Evolutionary conservation across 768 basidiomycete genomes (phyloP), one percentile per base, ranked within the genome.

Genomic region (Tricholomella constricta): DNA sequence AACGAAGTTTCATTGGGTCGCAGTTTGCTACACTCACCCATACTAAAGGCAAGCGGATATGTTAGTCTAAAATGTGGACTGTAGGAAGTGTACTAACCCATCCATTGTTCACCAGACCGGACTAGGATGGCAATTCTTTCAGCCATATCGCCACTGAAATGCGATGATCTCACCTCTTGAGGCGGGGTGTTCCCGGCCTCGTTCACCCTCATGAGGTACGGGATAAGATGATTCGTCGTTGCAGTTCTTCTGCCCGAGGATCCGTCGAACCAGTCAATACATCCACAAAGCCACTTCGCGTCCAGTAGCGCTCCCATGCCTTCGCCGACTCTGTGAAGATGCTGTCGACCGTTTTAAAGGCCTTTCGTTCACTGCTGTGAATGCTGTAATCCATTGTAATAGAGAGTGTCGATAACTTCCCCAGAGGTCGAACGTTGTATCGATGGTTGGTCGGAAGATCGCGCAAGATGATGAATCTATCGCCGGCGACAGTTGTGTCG

Each of bases 201-300:
- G 55, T 85, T 85, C 9, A 83, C 80, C 23, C 78, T 70, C 74
- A 84, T 74, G 52, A 83, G 65, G 63, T 84, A 83, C 80, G 70
- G 31, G 80, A 82, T 32, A 83, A 59, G 38, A 84, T 76, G 34
- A 84, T 80, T 34, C 82, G 70, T 48, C 82, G 66, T 61, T 85
- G 83, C 48, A 85, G 63, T 51, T 84, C 82, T 20, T 77, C 70
- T 14, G 81, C 82, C 11, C 80, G 69, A 0, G 75, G 32, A 61
- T 83, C 79, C 1, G 68, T 75, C 5, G 80, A 81, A 1, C 74
- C 78, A 0, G 76, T 79, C 38, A 73, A 27, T 7, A 85, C 65
- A 52, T 83, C 82, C 9, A 85, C 72, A 59, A 83, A 84, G 0
- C 81, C 82, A 34, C 69, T 71, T 0, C 62, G 65, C 8, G 62